These are phyloP conservation scores for Spencermartinsiella europaea DNA, from an alignment of 805 yeast genomes.

Conservation along the genomic window DNA sequence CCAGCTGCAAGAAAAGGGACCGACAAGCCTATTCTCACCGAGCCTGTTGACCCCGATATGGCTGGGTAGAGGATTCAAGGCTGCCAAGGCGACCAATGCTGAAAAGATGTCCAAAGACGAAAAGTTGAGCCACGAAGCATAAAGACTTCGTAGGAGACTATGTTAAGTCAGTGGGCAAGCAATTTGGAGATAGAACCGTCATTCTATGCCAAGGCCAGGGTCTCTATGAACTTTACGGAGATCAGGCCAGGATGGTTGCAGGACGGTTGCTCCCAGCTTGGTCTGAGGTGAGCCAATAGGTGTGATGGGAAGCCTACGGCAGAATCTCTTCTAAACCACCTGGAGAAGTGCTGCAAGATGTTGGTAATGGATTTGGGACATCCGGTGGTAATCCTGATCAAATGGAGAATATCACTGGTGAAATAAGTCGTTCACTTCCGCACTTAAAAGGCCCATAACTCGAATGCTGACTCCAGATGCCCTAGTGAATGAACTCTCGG, in stretches of 20 bases:
- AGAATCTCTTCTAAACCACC: constrained; percentile 75
- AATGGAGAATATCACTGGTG: constrained; percentile 37
- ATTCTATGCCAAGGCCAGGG: constrained; percentile 69
- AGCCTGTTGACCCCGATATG: no score
- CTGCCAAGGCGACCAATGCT: no score
- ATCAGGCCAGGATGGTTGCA: constrained; percentile 75
- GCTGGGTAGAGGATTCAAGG: no score
- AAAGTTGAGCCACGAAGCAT: no score
- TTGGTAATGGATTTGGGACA: constrained; percentile 65
- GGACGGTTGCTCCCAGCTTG: constrained; percentile 64
- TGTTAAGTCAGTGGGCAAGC: not conserved
- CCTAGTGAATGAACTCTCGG: constrained; percentile 73
- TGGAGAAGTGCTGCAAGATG: constrained; percentile 67
- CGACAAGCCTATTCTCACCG: no score
- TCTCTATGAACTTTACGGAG: constrained; percentile 59
- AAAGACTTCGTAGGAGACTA: not conserved
- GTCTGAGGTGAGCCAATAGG: constrained; percentile 56
- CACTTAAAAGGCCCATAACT: constrained; percentile 62
- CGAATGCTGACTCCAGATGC: constrained; percentile 92
- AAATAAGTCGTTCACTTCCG: constrained; percentile 19
- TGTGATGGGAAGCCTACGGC: constrained; percentile 51
- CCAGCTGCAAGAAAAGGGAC: no score
- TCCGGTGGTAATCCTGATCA: constrained; percentile 72
- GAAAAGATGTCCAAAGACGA: no score
- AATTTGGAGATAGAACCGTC: constrained; percentile 38